phyloP scores from a whole-genome alignment of 306 rosid species.

The Styphnolobium japonicum region DNA sequence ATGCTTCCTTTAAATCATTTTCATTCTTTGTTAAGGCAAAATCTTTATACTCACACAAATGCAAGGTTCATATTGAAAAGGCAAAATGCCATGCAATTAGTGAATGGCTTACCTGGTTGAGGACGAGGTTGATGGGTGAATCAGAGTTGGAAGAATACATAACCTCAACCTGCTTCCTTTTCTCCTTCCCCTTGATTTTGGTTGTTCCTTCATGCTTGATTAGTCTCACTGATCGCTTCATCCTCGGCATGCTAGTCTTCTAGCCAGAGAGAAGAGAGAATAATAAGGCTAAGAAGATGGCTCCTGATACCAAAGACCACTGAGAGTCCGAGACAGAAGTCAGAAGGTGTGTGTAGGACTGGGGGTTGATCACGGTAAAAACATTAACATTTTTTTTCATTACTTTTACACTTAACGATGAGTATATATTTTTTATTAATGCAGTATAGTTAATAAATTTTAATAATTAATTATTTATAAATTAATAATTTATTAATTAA shows the following conservation, averaged over 20 bases:
- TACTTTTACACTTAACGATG: no score
- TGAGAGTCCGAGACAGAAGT: no score
- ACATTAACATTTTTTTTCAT: no score
- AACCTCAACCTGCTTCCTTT: neutral
- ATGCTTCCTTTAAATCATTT: neutral
- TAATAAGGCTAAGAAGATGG: neutral
- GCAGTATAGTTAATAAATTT: no score
- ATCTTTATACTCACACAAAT: neutral
- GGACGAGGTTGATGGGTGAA: neutral
- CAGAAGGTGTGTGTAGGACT: no score
- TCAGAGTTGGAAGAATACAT: neutral
- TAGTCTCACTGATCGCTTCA: neutral
- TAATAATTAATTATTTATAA: no score
- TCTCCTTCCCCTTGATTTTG: neutral
- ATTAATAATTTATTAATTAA: no score
- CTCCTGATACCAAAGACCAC: no score
- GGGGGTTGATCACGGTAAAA: no score
- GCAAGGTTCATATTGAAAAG: neutral
- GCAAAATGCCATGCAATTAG: neutral
- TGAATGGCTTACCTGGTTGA: neutral
- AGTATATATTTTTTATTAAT: no score
- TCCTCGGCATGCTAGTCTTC: neutral
- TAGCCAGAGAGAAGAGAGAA: neutral
- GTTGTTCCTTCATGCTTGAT: neutral
- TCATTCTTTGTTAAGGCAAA: neutral